Conservation (phyloP, 495 filamentous ascomycete species). For the Cercophora scortea region DNA sequence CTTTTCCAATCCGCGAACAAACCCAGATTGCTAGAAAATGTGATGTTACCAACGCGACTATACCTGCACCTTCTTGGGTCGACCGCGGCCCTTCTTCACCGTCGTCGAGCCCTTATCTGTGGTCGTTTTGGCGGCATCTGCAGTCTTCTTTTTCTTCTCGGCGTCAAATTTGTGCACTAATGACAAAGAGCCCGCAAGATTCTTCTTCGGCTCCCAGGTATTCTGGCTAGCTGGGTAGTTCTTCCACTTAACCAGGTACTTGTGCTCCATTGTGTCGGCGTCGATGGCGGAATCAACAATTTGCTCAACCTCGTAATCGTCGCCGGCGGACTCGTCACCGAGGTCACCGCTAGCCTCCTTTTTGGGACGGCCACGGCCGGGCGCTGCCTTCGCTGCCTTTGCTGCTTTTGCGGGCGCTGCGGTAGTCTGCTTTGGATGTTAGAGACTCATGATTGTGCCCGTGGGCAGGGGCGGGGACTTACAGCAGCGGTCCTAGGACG, state of each 20-base stretch:
- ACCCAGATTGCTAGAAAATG: no score
- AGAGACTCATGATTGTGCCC: background rate
- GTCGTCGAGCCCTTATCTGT: background rate
- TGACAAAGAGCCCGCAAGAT: slow-evolving; percentile 16
- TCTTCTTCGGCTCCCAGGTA: slow-evolving; percentile 37
- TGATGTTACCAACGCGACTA: background rate
- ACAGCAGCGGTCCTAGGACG: slow-evolving; percentile 14
- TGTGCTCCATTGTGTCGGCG: slow-evolving; percentile 20
- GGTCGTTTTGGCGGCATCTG: slow-evolving; percentile 1
- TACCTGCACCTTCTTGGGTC: background rate
- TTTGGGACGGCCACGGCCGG: slow-evolving; percentile 11
- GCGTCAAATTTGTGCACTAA: slow-evolving; percentile 21
- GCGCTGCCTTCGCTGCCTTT: slow-evolving; percentile 4
- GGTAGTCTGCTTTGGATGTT: slow-evolving; percentile 1
- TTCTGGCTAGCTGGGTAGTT: slow-evolving; percentile 22
- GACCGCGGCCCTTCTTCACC: slow-evolving; percentile 1
- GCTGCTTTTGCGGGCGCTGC: background rate
- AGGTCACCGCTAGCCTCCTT: slow-evolving; percentile 2
- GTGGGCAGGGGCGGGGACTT: background rate
- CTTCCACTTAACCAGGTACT: slow-evolving; percentile 38
- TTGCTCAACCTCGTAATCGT: slow-evolving; percentile 30
- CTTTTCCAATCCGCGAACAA: no score
- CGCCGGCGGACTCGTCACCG: slow-evolving; percentile 7
- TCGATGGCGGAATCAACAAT: slow-evolving; percentile 26
- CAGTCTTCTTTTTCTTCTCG: slow-evolving; percentile 13